Conservation (phyloP, 352 stramenopile genomes). For the Phytopythium kandeliae region DNA sequence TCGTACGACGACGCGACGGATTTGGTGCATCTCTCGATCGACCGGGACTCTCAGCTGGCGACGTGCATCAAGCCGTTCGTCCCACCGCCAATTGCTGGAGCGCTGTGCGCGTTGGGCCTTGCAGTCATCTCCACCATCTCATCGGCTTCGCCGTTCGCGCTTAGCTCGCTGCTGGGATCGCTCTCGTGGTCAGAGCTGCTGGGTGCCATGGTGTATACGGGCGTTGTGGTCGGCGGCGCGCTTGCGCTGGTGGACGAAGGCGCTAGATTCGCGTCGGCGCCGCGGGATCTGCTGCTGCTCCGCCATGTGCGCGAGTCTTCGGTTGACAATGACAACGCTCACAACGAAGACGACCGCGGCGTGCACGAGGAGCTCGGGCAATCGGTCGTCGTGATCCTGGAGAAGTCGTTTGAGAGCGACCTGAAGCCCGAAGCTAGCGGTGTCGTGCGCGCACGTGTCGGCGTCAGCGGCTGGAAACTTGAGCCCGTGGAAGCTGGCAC, state of each 20-base stretch:
- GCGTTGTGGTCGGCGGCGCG: constrained; percentile 20
- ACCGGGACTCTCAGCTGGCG: constrained; percentile 34
- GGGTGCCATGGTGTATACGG: constrained; percentile 43
- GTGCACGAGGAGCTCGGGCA: constrained; percentile 36
- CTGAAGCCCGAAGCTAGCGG: constrained; percentile 38
- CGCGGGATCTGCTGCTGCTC: constrained; percentile 67
- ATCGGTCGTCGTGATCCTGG: constrained; percentile 64
- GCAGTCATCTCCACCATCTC: constrained; percentile 26
- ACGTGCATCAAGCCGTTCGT: constrained; percentile 39
- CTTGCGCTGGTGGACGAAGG: constrained; percentile 28
- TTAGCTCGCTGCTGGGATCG: background rate
- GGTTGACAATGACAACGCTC: constrained; percentile 21
- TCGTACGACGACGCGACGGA: constrained; percentile 74
- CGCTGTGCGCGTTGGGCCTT: constrained; percentile 34
- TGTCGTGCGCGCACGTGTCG: constrained; percentile 53
- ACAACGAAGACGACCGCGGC: constrained; percentile 34
- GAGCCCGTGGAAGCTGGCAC: constrained; percentile 55
- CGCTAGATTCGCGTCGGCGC: constrained; percentile 45
- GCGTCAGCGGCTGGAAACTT: constrained; percentile 67
- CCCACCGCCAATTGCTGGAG: constrained; percentile 39
- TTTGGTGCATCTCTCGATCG: constrained; percentile 60
- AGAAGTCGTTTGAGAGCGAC: constrained; percentile 77
- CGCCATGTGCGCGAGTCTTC: constrained; percentile 69
- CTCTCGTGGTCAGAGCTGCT: constrained; percentile 40
- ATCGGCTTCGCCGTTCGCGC: constrained; percentile 1